Evolutionary conservation across 768 basidiomycete genomes (phyloP), one percentile per base, ranked within the genome.

Genomic region (Punctularia strigosozonata): DNA sequence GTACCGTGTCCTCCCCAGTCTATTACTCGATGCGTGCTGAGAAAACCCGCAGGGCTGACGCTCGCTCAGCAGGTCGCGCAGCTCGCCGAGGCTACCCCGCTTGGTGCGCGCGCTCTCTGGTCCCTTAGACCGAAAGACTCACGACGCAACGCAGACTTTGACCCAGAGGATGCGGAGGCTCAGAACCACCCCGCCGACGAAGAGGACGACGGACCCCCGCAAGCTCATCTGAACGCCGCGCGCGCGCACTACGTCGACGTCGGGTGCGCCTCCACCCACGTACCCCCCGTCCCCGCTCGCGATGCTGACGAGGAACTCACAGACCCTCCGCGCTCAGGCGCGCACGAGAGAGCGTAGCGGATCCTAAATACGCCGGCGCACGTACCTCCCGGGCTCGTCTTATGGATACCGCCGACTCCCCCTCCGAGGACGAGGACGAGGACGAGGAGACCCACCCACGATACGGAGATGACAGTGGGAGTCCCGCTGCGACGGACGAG

Each of bases 161-260:
- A 90, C 57, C 80, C 79, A 8, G 88, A 90, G 55, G 76, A 80
- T 46, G 52, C 69, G 10, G 64, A 68, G 41, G 55, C 66, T 43
- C 71, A 64, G 23, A 53, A 58, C 15, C 65, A 73, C 47, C 55
- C 58, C 13, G 57, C 61, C 34, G 64, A 71, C 26, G 62, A 67
- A 44, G 59, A 54, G 15, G 51, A 52, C 36, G 41, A 42, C 18
- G 45, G 45, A 31, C 53, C 69, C 31, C 44, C 56, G 25, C 55
- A 49, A 26, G 64, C 60, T 8, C 50, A 46, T 25, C 57, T 53
- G 37, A 43, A 46, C 22, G 56, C 60, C 12, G 67, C 61, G 0
- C 67, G 80, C 49, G 79, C 80, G 48, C 90, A 94, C 58, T 95
- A 94, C 56, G 52, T 88, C 31, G 77, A 84, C 49, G 85, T 92